Percentiles rank a stretch among this genome's conserved stretches.
Conservation (phyloP, 441 rosid species). For the Erodium chrysanthum region DNA sequence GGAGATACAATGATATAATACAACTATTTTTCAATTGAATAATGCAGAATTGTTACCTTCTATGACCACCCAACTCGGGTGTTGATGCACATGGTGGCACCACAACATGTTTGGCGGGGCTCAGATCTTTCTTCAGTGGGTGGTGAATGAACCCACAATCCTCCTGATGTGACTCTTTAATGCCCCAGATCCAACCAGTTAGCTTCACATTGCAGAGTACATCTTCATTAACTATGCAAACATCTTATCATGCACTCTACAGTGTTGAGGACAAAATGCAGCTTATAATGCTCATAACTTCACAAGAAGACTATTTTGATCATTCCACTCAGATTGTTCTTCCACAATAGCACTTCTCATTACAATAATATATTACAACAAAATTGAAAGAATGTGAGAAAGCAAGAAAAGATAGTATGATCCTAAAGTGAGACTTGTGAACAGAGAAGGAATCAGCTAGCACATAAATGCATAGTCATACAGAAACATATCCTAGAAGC, state of each 20-base stretch:
- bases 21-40: neutral
- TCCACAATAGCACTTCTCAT: neutral
- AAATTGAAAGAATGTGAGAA: slow-evolving; percentile 2
- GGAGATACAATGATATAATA: neutral
- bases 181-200: neutral
- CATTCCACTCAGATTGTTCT: neutral
- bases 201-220: slow-evolving; percentile 1
- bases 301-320: neutral
- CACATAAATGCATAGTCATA: slow-evolving; percentile 2
- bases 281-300: neutral
- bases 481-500: slow-evolving; percentile 9
- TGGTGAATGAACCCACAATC: slow-evolving; percentile 9
- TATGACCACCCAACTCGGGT: neutral
- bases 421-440: neutral
- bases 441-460: slow-evolving; percentile 8
- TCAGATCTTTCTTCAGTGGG: slow-evolving; percentile 1
- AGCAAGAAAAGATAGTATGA: neutral
- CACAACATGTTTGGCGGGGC: slow-evolving; percentile 7
- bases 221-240: neutral
- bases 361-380: neutral
- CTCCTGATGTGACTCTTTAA: slow-evolving; percentile 1
- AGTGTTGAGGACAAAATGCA: neutral
- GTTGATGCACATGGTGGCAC: slow-evolving; percentile 9
- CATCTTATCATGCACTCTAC: slow-evolving; percentile 1
- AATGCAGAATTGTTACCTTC: slow-evolving; percentile 6